Evolutionary conservation across 768 basidiomycete species (phyloP).

Genomic region (Rhodosporidiobolus odoratus): DNA sequence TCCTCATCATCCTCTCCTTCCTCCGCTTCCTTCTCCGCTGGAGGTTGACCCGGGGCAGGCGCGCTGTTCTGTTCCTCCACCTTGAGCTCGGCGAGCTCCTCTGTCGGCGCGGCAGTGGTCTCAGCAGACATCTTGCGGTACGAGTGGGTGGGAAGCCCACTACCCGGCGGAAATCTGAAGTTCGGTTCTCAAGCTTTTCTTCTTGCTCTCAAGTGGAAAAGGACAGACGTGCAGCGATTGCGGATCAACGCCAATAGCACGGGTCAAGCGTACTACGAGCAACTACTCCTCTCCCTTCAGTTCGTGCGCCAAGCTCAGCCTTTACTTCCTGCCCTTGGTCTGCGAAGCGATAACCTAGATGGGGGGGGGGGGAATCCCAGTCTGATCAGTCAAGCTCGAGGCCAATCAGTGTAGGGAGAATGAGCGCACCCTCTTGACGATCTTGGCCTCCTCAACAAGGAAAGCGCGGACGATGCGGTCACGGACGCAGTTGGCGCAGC

Average conservation of each 20-base stretch:
- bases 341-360: constrained; percentile 34
- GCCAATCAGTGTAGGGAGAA: background rate
- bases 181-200: background rate
- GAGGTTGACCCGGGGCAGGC: rapidly evolving
- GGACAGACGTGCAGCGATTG: background rate
- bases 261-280: background rate
- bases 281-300: background rate
- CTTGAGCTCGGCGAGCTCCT: background rate
- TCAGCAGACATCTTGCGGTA: background rate
- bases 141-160: background rate
- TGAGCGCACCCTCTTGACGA: constrained; percentile 90
- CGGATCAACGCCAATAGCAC: constrained; percentile 5
- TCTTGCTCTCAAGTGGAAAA: background rate
- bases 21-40: background rate
- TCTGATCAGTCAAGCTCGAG: background rate
- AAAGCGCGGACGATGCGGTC: constrained; percentile 97
- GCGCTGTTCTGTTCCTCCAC: background rate
- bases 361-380: background rate
- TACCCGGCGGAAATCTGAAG: background rate
- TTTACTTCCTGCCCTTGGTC: constrained; percentile 35
- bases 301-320: background rate
- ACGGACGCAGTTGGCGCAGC: constrained; percentile 93
- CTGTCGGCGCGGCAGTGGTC: background rate
- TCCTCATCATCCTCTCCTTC: constrained; percentile 44
- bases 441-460: constrained; percentile 99